Conservation (phyloP, 192 early-diverging fungal genomes). For the Coemansia sp. region DNA sequence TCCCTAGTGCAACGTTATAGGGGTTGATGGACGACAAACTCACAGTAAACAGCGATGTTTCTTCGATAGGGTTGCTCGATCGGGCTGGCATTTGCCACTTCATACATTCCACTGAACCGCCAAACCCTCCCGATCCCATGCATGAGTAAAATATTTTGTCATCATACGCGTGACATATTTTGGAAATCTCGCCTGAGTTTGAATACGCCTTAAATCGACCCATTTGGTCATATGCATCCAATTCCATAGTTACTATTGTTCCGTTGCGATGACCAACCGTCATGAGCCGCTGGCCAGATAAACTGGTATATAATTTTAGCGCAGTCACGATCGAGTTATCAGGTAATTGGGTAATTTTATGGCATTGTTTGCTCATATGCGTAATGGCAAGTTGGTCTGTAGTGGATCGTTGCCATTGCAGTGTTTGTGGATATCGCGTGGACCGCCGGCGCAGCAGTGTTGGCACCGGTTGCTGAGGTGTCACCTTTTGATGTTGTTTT, state of each 20-base stretch:
- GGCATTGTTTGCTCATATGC: constrained; percentile 3
- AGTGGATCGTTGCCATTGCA: background rate
- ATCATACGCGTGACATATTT: background rate
- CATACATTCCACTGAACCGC: no score
- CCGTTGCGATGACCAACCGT: constrained; percentile 7
- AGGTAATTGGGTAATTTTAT: background rate
- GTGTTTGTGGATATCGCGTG: background rate
- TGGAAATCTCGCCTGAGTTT: constrained; percentile 18
- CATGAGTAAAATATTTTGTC: constrained; percentile 4
- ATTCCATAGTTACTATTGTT: background rate
- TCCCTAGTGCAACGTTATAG: background rate
- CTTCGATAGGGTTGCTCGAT: background rate
- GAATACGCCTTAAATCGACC: background rate
- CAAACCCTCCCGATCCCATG: constrained; percentile 10
- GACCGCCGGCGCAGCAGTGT: constrained; percentile 21
- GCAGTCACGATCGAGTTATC: constrained; percentile 16
- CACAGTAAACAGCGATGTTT: background rate
- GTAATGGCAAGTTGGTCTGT: constrained; percentile 12
- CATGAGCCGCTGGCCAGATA: constrained; percentile 2
- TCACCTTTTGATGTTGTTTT: background rate
- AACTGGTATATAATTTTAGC: background rate
- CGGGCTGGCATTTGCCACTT: no score
- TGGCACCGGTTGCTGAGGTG: constrained; percentile 8
- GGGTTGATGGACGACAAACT: background rate
- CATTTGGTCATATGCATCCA: background rate